Base-by-base conservation (phyloP, 495 filamentous ascomycete species). In the Penicillium mononematosum region DNA sequence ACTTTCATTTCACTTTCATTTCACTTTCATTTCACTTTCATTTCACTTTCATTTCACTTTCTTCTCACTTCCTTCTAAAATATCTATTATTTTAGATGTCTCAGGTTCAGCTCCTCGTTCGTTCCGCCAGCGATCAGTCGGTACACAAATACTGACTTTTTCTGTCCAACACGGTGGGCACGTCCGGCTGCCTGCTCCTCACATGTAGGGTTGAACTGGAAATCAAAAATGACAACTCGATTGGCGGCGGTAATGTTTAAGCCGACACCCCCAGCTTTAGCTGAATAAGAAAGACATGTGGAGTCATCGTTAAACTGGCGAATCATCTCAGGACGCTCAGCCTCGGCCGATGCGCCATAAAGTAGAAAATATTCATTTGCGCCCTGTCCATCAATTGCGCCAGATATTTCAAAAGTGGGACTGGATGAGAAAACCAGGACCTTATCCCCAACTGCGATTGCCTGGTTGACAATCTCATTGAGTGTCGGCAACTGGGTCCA, bases 111-210 rank as follows among this genome's bases (percentile, higher is more conserved):
- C 24, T 25, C 24, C 24, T 25, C 24, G 24, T 3, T 25, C 24
- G 24, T 25, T 25, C 24, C 24, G 9, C 85, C 90, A 16, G 83
- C 75, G 22, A 88, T 72, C 50, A 98, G 84, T 17, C 88, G 88
- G 66, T 98, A 98, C 4, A 97, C 90, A 69, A 79, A 96, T 2
- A 96, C 92, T 1, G 80, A 78, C 61, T 96, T 96, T 19, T 69
- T 71, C 64, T 97, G 93, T 0, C 93, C 92, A 20, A 98, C 78
- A 3, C 93, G 89, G 67, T 95, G n/a, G 96, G 1, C 88, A 60
- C 93, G 81, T 9, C 91, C 92, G 53, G 97, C 82, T 7, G 93
- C 93, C 67, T 98, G 93, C 55, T 92, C 85, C 66, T 97, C 93
- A 69, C 85, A 81, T 5, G 81, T 79, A 0, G 93, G 93, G 51